Conservation (phyloP, 179 eudicot species). For the Silene vulgaris region DNA sequence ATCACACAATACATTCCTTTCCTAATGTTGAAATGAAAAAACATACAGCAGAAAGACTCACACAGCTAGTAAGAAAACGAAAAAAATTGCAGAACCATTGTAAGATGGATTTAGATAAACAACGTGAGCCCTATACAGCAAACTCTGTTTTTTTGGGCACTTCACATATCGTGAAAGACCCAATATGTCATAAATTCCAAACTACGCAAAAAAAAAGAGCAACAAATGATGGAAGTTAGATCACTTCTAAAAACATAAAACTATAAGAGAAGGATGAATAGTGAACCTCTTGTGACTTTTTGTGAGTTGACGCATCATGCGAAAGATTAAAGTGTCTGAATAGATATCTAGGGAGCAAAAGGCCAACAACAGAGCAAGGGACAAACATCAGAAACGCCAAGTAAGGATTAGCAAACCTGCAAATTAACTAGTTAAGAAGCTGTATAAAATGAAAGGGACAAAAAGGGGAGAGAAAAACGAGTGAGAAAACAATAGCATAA, state of each 20-base stretch:
- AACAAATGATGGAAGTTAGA: conserved; percentile 7
- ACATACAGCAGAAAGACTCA: not conserved
- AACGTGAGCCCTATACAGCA: conserved; percentile 6
- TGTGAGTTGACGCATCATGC: conserved; percentile 41
- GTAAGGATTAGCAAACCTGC: conserved; percentile 85
- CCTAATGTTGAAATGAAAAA: too few species aligned
- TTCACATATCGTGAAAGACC: not conserved
- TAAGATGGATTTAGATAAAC: not conserved
- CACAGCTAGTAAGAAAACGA: not conserved
- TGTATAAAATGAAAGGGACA: not conserved
- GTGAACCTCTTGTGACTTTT: conserved; percentile 53
- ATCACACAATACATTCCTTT: not conserved
- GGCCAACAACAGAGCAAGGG: conserved; percentile 82
- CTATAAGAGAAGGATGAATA: conserved; percentile 11
- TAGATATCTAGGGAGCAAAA: conserved; percentile 64
- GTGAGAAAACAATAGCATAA: not conserved
- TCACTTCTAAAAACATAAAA: not conserved
- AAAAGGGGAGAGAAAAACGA: not conserved
- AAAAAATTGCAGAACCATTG: not conserved
- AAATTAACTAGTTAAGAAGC: conserved; percentile 20
- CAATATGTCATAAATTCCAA: not conserved
- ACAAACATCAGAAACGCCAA: conserved; percentile 87
- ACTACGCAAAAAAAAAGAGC: not conserved
- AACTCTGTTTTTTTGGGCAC: not conserved
- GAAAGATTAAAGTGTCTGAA: conserved; percentile 48